phyloP scores from a whole-genome alignment of 352 stramenopile genomes.

The Thalassiosira delicatula region DNA sequence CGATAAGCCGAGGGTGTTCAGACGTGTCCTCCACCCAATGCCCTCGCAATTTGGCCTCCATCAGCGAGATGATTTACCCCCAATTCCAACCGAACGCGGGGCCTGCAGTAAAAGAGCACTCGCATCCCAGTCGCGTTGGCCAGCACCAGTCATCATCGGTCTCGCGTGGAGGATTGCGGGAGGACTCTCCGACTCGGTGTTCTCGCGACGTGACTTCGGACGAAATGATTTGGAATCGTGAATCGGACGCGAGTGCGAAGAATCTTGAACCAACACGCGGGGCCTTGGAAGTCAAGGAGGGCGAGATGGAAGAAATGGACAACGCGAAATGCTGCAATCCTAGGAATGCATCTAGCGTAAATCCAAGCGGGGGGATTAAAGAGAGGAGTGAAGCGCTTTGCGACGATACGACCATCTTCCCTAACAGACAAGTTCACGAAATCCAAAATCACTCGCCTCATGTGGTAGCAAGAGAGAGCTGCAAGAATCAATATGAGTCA shows the following conservation, averaged over 20 bases:
- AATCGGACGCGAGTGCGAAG: background rate
- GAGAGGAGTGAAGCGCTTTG: background rate
- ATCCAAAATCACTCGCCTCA: too few relatives aligned
- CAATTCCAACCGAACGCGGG: background rate
- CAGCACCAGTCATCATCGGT: background rate
- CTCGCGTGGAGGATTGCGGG: too few relatives aligned
- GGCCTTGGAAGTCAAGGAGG: background rate
- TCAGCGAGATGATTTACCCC: slow-evolving; percentile 1
- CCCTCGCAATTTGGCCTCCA: slow-evolving; percentile 1
- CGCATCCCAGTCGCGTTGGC: background rate
- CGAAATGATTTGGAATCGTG: slow-evolving; percentile 59
- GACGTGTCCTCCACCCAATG: background rate
- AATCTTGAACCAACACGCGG: background rate
- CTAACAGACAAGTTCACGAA: too few relatives aligned
- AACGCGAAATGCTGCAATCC: background rate
- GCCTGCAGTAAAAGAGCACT: background rate
- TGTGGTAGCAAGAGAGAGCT: too few relatives aligned
- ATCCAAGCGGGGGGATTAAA: background rate
- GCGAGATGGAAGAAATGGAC: background rate
- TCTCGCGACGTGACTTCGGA: slow-evolving; percentile 40
- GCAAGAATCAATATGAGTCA: too few relatives aligned
- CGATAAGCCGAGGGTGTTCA: background rate
- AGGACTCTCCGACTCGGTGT: slow-evolving; percentile 35
- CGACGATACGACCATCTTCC: too few relatives aligned
- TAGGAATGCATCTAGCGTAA: background rate